Base-by-base conservation (phyloP, 345 rosid species). In the Sapria himalayana region DNA sequence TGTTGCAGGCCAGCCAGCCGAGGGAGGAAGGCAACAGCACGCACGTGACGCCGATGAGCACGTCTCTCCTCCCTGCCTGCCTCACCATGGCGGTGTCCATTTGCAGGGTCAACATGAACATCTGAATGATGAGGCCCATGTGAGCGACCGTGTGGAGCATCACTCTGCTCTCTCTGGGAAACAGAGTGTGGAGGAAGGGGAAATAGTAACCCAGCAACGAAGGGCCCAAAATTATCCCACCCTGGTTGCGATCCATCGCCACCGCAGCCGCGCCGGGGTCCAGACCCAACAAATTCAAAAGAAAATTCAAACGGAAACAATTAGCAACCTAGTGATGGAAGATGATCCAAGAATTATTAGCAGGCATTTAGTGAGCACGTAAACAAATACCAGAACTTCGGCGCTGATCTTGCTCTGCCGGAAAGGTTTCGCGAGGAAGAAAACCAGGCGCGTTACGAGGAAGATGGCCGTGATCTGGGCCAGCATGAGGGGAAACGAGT, bases 161-260 rank as follows among this genome's bases (percentile, higher is more conserved):
- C 16, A 18, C 20, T 48, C 39, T 56, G 29, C 63, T 57, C 33
- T 41, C 43, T 4, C 33, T 4, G 3, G 66, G 65, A 38, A 63
- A 67, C 17, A 67, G 22, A 4, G 25, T 48, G 19, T 53, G 19
- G 19, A 25, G 40, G 15, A 62, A 52, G 6, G 23, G 15, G 7
- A 31, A 1, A 57, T 34, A 41, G 20, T 40, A 29, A 6, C 73
- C 69, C 15, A 67, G 62, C 13, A 67, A 19, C 3, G 69, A 59
- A 33, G 69, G 73, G 38, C 73, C 73, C 18, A 62, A 57, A 27
- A 67, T 16, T 22, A 59, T 39, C 16, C 73, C 69, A 19, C 50
- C 73, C 73, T 67, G 59, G 24, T 39, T n/a, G 25, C 29, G 17
- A 37, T n/a, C n/a, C n/a, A n/a, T n/a, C n/a, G n/a, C n/a, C n/a